Evolutionary conservation across 2,329 filamentous ascomycete genomes (phyloP).

Genomic region (Podosphaera leucotricha): DNA sequence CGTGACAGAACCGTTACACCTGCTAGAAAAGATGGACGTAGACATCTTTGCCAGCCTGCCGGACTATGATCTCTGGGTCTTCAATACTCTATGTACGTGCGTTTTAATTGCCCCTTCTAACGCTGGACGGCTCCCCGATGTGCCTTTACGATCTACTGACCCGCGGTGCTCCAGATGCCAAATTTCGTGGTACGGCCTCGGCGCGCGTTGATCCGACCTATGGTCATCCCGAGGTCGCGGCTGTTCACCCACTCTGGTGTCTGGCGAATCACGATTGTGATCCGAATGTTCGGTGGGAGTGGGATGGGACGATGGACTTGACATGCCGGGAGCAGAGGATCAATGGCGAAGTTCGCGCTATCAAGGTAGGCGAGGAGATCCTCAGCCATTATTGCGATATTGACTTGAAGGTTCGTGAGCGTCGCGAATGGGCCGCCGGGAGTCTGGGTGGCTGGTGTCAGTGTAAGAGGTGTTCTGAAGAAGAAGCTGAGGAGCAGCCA

Average conservation of each 20-base stretch:
- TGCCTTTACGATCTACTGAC: background rate
- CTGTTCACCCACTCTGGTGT: slow-evolving; percentile 90
- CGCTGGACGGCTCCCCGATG: background rate
- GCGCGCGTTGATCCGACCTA: slow-evolving; percentile 55
- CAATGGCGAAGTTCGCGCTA: slow-evolving; percentile 30
- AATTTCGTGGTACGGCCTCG: slow-evolving; percentile 81
- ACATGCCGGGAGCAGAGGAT: slow-evolving; percentile 35
- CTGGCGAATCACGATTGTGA: slow-evolving; percentile 91
- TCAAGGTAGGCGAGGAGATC: slow-evolving; percentile 63
- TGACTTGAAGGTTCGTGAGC: slow-evolving; percentile 47
- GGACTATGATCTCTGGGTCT: slow-evolving; percentile 52
- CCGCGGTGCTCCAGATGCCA: slow-evolving; percentile 29
- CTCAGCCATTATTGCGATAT: slow-evolving; percentile 91
- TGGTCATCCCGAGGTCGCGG: slow-evolving; percentile 70
- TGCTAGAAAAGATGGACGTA: slow-evolving; percentile 66
- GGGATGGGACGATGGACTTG: slow-evolving; percentile 57
- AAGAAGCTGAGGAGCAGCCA: slow-evolving; percentile 24
- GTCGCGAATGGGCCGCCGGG: slow-evolving; percentile 72
- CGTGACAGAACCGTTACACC: slow-evolving; percentile 48
- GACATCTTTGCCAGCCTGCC: slow-evolving; percentile 40
- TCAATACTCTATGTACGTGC: slow-evolving; percentile 52
- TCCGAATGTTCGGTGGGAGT: slow-evolving; percentile 88
- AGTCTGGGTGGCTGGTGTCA: slow-evolving; percentile 75
- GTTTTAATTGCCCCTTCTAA: background rate
- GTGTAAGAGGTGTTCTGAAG: slow-evolving; percentile 60